Percentiles rank a stretch among this genome's conserved stretches.
Evolutionary conservation across 345 rosid species (phyloP).

Genomic region (Moricandia arvensis): DNA sequence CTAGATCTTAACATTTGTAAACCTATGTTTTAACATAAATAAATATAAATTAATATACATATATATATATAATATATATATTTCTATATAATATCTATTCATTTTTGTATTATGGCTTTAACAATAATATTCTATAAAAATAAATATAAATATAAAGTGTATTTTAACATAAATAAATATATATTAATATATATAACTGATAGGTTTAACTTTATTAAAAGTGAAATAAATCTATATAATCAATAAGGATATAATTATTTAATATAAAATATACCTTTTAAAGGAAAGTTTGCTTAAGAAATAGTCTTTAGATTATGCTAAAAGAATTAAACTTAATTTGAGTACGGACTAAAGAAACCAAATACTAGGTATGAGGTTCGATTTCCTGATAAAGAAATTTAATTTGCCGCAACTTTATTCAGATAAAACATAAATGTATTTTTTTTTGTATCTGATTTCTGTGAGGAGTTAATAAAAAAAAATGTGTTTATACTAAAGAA

Average conservation of each 20-base stretch:
- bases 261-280: not conserved
- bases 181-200: not conserved
- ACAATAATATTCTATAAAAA: not conserved
- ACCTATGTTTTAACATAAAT: not conserved
- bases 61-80: too few species aligned
- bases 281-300: not conserved
- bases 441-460: not conserved
- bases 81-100: too few species aligned
- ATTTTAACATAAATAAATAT: not conserved
- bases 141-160: not conserved
- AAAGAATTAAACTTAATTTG: not conserved
- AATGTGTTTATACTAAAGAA: not conserved
- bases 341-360: not conserved
- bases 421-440: not conserved
- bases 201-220: not conserved
- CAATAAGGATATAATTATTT: not conserved
- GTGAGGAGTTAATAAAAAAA: not conserved
- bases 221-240: not conserved
- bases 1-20: not conserved
- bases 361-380: not conserved
- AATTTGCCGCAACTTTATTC: not conserved
- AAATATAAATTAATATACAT: not conserved
- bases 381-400: not conserved
- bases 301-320: not conserved
- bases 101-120: not conserved